These are phyloP conservation scores for Talaromyces piceae DNA, from an alignment of 2,329 filamentous ascomycete species.

Conservation along the genomic window DNA sequence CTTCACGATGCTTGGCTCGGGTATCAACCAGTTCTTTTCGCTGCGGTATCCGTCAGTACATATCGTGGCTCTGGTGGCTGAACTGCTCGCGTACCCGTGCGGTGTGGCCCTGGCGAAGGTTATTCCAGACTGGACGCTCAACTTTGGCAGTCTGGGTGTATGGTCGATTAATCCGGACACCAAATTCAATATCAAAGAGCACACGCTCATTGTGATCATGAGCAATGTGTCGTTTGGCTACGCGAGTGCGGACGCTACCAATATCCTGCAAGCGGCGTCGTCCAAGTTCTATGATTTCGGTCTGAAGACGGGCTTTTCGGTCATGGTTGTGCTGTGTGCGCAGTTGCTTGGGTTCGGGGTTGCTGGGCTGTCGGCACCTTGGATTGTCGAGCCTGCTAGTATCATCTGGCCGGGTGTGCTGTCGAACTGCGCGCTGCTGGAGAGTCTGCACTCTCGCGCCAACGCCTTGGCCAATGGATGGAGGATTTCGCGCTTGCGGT, in stretches of 20 bases:
- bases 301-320: slow-evolving; percentile 31
- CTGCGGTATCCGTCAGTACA: slow-evolving; percentile 39
- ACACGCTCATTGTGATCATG: slow-evolving; percentile 41
- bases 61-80: slow-evolving; percentile 39
- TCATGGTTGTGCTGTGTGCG: slow-evolving; percentile 32
- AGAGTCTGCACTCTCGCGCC: slow-evolving; percentile 31
- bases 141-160: slow-evolving; percentile 12
- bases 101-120: slow-evolving; percentile 33
- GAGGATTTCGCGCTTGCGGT: slow-evolving; percentile 31
- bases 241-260: slow-evolving; percentile 40
- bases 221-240: slow-evolving; percentile 44
- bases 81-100: slow-evolving; percentile 38
- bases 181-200: slow-evolving; percentile 42
- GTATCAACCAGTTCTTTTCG: slow-evolving; percentile 41
- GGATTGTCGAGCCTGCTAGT: slow-evolving; percentile 31
- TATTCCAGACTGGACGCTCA: slow-evolving; percentile 29
- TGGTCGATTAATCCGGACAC: slow-evolving; percentile 35
- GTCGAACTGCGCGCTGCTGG: slow-evolving; percentile 32
- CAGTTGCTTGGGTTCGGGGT: slow-evolving; percentile 36
- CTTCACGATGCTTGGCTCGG: slow-evolving; percentile 39
- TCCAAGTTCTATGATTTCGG: slow-evolving; percentile 34
- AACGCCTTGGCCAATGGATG: slow-evolving; percentile 33
- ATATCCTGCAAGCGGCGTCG: slow-evolving; percentile 38
- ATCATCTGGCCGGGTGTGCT: slow-evolving; percentile 36
- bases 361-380: slow-evolving; percentile 30